A percentile compares a stretch with the other conserved stretches of the same genome.
These are phyloP conservation scores for Chaetomium cochliodes DNA, from an alignment of 495 filamentous ascomycete species.

Conservation along the genomic window DNA sequence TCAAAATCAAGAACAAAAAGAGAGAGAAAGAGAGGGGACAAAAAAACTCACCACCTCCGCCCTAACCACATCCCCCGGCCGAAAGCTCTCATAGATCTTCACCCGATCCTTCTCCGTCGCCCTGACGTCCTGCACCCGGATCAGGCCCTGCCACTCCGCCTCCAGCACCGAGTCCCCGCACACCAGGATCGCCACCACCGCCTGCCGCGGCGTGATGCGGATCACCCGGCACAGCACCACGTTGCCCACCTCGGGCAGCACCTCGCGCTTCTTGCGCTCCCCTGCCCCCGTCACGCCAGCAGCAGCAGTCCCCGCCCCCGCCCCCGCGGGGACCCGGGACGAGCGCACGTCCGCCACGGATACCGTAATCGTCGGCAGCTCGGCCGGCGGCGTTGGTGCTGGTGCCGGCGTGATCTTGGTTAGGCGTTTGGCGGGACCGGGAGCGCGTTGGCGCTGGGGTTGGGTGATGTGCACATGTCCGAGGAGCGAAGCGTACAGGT, in stretches of 20 bases:
- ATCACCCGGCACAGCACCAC: constrained; percentile 81
- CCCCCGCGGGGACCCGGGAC: too few relatives aligned
- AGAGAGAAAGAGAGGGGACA: not conserved
- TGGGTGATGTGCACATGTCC: constrained; percentile 55
- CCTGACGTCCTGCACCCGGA: constrained; percentile 82
- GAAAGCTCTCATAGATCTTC: constrained; percentile 84
- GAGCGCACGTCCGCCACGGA: constrained; percentile 29
- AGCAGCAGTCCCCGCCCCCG: not conserved
- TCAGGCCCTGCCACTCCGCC: constrained; percentile 60
- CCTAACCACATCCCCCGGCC: constrained; percentile 89
- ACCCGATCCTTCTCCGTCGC: constrained; percentile 95
- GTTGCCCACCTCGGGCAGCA: constrained; percentile 76
- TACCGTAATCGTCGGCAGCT: constrained; percentile 44
- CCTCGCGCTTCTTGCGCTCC: constrained; percentile 55
- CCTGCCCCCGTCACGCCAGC: too few relatives aligned
- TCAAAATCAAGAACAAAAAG: too few relatives aligned
- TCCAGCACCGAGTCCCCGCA: constrained; percentile 64
- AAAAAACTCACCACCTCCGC: constrained; percentile 70
- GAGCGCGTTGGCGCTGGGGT: constrained; percentile 40
- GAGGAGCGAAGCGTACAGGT: constrained; percentile 72
- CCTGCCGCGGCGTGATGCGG: constrained; percentile 78
- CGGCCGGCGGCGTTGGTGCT: constrained; percentile 33
- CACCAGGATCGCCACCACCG: constrained; percentile 75
- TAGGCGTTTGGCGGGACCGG: constrained; percentile 57
- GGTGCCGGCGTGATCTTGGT: constrained; percentile 48